Evolutionary conservation across 345 rosid species (phyloP), one percentile per base, ranked within the genome.

Genomic region (Cochlearia excelsa): DNA sequence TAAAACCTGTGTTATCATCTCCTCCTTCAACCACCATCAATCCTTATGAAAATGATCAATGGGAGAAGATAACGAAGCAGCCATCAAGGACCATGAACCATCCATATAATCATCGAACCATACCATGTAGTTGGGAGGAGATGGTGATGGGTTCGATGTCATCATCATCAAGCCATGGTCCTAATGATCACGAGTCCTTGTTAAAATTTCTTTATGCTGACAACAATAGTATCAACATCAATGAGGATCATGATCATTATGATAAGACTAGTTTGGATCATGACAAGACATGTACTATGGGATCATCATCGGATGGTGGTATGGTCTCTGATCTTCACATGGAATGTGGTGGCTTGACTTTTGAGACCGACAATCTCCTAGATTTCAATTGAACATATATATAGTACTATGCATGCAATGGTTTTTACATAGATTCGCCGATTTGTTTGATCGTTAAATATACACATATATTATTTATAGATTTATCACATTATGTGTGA

Each of bases 121-220:
- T 62, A 49, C 3, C 75, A 71, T 64, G 57, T 71, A 66, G 61
- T 44, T 71, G 75, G 75, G 70, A 64, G 8, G 65, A 63, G 55
- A 71, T 64, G 69, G 57, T 70, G 49, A 49, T 69, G 11, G 51
- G 65, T 37, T 63, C 68, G 0, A 4, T 70, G 54, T 62, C 69
- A 3, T 63, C 74, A 42, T 56, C 63, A 0, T 63, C 74, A 30
- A 63, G 64, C 33, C 70, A 64, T 26, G 70, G 70, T 28, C 55
- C 65, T 63, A 16, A 16, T 16, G 74, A 63, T 50, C 74, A 62
- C 58, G 69, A 70, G 55, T 64, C 70, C 54, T 64, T 71, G 50
- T 31, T 71, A 46, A 64, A 58, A 46, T 30, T 64, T 27, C 75
- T 71, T 30, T 71, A 57, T 38, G 60, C 44, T 5, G 35, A 33